phyloP scores from a whole-genome alignment of 495 filamentous ascomycete species.

The Parmelia sp. region DNA sequence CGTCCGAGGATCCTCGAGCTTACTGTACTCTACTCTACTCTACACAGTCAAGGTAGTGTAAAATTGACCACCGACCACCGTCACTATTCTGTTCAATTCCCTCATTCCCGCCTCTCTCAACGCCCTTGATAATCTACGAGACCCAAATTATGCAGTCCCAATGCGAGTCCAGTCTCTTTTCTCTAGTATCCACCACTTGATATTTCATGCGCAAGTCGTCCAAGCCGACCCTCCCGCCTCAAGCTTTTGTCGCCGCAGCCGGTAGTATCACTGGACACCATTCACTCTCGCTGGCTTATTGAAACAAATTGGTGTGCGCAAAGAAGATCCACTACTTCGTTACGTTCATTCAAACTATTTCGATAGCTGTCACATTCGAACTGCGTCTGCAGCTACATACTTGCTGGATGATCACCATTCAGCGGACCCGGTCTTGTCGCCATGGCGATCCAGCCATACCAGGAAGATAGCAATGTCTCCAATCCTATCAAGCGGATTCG shows the following conservation, averaged over 20 bases:
- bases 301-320: neutral
- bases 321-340: neutral
- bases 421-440: constrained; percentile 14
- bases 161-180: neutral
- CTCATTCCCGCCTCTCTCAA: neutral
- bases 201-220: neutral
- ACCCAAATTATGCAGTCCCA: neutral
- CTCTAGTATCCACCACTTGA: neutral
- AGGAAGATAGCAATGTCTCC: constrained; percentile 46
- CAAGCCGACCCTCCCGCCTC: neutral
- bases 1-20: neutral
- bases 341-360: neutral
- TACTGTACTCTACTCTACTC: too few species aligned
- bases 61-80: neutral
- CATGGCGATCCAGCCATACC: constrained; percentile 37
- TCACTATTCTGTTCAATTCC: neutral
- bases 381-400: neutral
- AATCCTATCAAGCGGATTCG: constrained; percentile 65
- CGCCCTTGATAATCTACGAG: neutral
- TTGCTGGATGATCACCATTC: constrained; percentile 17
- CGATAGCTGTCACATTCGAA: neutral
- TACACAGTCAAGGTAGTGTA: neutral
- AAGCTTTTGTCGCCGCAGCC: neutral
- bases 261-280: neutral
- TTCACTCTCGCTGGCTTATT: neutral